Evolutionary conservation across 345 rosid genomes (phyloP).

Genomic region (Anastatica hierochuntica): DNA sequence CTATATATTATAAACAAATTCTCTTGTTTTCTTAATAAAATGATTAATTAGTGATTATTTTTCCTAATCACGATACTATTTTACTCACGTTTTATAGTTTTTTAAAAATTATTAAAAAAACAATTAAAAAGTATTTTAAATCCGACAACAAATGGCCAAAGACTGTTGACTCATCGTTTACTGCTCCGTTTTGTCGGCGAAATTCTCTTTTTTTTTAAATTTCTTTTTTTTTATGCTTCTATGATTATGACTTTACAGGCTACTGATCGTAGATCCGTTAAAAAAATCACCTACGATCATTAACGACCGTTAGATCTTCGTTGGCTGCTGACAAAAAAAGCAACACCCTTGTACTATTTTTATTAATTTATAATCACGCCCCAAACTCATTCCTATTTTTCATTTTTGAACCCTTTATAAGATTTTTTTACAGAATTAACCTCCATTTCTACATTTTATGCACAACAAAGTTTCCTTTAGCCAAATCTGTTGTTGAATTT

Average conservation of each 20-base stretch:
- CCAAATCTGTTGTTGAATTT: background rate
- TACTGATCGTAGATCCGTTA: constrained; percentile 12
- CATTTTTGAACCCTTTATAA: background rate
- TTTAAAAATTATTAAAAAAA: too few relatives aligned
- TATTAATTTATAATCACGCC: background rate
- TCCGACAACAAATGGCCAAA: constrained; percentile 21
- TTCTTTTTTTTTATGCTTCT: background rate
- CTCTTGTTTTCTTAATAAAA: background rate
- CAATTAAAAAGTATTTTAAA: too few relatives aligned
- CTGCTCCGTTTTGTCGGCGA: constrained; percentile 36
- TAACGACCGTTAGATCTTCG: constrained; percentile 44
- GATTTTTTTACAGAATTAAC: background rate
- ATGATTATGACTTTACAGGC: too few relatives aligned
- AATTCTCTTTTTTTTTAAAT: constrained; percentile 10
- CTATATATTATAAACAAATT: background rate
- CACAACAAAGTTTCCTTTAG: background rate
- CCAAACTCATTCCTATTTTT: background rate
- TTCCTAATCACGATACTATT: too few relatives aligned
- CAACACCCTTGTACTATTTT: background rate
- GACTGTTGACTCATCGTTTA: constrained; percentile 22
- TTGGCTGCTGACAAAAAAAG: constrained; percentile 18
- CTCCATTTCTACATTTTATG: background rate
- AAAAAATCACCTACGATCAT: constrained; percentile 9
- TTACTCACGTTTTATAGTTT: too few relatives aligned
- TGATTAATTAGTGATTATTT: background rate